Evolutionary conservation across 768 basidiomycete genomes (phyloP).

Genomic region (Lanmaoa rubissima): DNA sequence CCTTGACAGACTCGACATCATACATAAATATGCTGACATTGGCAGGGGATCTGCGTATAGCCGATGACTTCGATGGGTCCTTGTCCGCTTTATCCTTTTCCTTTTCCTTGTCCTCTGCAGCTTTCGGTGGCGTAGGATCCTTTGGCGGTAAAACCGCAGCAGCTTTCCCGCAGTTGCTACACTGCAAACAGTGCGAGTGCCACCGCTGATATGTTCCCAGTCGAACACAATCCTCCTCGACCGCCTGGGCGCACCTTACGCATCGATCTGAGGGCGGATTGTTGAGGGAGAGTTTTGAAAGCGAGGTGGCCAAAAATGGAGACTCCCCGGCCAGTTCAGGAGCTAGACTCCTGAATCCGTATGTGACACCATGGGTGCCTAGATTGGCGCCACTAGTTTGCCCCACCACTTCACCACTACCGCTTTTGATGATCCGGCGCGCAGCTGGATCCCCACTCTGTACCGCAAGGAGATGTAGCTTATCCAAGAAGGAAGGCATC

Average conservation of each 20-base stretch:
- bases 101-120: constrained; percentile 49
- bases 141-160: constrained; percentile 62
- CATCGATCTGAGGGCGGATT: constrained; percentile 90
- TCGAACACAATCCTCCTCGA: constrained; percentile 96
- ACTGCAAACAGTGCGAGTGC: constrained; percentile 95
- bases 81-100: constrained; percentile 40
- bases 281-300: constrained; percentile 53
- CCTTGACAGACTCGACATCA: constrained; percentile 66
- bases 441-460: constrained; percentile 81
- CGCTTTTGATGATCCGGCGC: constrained; percentile 70
- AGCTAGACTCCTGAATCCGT: constrained; percentile 90
- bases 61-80: constrained; percentile 57
- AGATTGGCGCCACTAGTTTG: constrained; percentile 47
- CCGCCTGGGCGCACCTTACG: constrained; percentile 81
- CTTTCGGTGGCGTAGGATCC: constrained; percentile 50
- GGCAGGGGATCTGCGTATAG: constrained; percentile 73
- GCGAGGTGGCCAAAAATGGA: constrained; percentile 51
- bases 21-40: constrained; percentile 78
- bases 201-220: constrained; percentile 95
- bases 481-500: constrained; percentile 87
- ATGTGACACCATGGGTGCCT: constrained; percentile 85
- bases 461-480: constrained; percentile 87
- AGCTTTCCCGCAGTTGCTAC: constrained; percentile 71
- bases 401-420: constrained; percentile 59
- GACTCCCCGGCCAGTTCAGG: constrained; percentile 90